phyloP scores from a whole-genome alignment of 306 rosid genomes.

The Albizia julibrissin region DNA sequence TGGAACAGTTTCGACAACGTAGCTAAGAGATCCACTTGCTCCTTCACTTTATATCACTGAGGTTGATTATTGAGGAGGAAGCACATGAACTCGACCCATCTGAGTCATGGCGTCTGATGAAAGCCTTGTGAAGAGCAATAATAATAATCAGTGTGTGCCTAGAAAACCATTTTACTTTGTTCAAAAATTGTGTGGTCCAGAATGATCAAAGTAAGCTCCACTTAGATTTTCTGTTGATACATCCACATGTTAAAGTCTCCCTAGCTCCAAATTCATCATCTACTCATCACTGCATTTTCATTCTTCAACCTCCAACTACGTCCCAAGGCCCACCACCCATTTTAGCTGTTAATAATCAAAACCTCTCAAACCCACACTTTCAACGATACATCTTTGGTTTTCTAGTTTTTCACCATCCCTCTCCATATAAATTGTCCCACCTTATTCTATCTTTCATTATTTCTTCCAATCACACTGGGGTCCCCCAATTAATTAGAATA shows the following conservation, averaged over 20 bases:
- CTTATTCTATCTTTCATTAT: not conserved
- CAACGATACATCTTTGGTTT: conserved; percentile 18
- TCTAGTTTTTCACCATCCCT: not conserved
- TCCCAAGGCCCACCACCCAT: conserved; percentile 13
- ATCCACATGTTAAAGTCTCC: too few species aligned
- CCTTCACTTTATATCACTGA: not conserved
- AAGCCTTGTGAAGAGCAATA: not conserved
- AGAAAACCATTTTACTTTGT: not conserved
- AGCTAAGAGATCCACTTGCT: not conserved
- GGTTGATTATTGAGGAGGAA: conserved; percentile 29
- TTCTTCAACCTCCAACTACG: not conserved
- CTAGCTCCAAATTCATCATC: not conserved
- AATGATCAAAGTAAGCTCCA: conserved; percentile 1
- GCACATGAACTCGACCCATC: not conserved
- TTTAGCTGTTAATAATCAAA: conserved; percentile 33
- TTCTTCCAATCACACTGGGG: not conserved
- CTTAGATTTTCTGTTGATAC: not conserved
- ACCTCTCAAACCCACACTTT: conserved; percentile 33
- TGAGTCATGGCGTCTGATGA: not conserved
- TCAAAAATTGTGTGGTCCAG: conserved; percentile 22
- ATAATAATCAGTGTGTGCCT: not conserved
- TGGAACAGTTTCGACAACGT: conserved; percentile 20
- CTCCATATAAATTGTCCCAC: not conserved
- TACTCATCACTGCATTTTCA: not conserved
- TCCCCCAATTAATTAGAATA: too few species aligned